Evolutionary conservation across 2,329 filamentous ascomycete genomes (phyloP), one percentile per base, ranked within the genome.

Genomic region (Neonectria magnoliae): DNA sequence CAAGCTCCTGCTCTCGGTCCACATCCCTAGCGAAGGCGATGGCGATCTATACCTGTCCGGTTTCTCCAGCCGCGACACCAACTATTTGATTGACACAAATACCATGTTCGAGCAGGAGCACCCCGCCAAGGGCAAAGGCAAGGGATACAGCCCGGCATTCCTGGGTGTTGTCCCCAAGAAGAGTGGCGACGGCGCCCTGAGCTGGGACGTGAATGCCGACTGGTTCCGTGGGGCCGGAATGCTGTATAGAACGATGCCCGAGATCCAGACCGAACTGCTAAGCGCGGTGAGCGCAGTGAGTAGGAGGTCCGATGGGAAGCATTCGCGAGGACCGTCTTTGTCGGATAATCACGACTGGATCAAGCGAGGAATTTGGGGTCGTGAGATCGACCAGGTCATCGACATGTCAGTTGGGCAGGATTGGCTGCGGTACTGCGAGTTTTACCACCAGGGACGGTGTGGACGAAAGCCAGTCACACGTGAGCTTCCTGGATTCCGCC

Each of bases 361-460:
- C 45, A 75, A 76, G 53, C 73, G 73, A 18, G 77, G 76, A 1
- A 74, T 79, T 11, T 79, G 77, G 77, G 77, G 77, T 2, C 71
- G 77, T 0, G 76, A 79, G 25, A 67, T 79, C 13, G 74, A 70
- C 14, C 68, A 67, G 11, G 53, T 57, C 4, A 75, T 76, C 27
- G 77, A 79, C 55, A 70, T 79, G 69, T 52, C 67, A 0, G 54
- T 79, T 8, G 76, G 71, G 1, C 70, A 72, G 18, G 75, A 78
- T 16, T 79, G 77, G 77, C 52, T 79, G 20, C 73, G 73, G 18
- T 79, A 78, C 57, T 79, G 77, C 62, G 75, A 78, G 54, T 71
- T 67, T 5, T 73, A 78, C 27, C 77, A 79, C 58, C 72, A 73
- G 42, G 75, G 73, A 20, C 74, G 77, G 58, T 79, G 77, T 57